phyloP scores from a whole-genome alignment of 768 basidiomycete genomes.

The Boletus pseudo-olivaceus region DNA sequence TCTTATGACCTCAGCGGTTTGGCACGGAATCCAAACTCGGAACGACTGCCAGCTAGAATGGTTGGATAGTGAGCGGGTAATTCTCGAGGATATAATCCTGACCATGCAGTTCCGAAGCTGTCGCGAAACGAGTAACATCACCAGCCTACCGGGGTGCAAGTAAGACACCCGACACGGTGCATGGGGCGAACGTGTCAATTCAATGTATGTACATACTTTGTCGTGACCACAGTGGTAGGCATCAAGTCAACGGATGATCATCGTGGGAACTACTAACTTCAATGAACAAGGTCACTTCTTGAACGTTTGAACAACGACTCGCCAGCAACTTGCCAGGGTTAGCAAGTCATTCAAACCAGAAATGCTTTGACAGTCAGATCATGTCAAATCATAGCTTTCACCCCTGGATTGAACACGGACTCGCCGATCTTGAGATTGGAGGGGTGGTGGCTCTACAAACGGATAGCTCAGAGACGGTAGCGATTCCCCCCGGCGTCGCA shows the following conservation, averaged over 20 bases:
- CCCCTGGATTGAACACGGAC: not conserved
- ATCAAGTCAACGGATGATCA: no score
- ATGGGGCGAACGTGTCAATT: no score
- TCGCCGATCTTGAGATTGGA: not conserved
- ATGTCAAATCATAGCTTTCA: not conserved
- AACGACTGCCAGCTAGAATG: not conserved
- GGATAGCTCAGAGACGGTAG: no score
- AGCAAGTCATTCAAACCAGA: not conserved
- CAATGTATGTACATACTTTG: not conserved
- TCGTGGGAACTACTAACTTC: not conserved
- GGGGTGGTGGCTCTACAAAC: not conserved
- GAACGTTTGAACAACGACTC: no score
- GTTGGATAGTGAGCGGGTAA: not conserved
- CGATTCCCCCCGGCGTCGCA: no score
- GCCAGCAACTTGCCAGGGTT: not conserved
- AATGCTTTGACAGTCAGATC: not conserved
- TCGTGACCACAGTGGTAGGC: no score
- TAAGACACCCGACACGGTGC: not conserved
- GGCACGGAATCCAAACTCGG: not conserved
- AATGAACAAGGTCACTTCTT: no score
- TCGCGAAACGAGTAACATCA: not conserved
- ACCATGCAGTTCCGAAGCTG: not conserved
- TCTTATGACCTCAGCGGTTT: not conserved
- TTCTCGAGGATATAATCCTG: not conserved
- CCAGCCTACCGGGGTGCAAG: no score